phyloP scores from a whole-genome alignment of 2,329 filamentous ascomycete genomes.

The Fonsecaea erecta region DNA sequence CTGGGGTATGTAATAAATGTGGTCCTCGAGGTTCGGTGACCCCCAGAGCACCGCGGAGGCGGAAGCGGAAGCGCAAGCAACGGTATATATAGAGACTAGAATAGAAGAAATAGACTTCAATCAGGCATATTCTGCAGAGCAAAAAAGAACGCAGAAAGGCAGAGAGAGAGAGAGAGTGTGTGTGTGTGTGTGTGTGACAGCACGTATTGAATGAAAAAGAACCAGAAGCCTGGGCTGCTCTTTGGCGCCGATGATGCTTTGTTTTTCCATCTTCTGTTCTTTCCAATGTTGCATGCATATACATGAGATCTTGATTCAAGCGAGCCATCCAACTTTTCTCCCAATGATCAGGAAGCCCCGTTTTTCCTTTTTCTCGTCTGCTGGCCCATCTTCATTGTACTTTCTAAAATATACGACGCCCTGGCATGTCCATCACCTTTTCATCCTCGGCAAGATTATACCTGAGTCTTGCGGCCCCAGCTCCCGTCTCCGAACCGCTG shows the following conservation, averaged over 20 bases:
- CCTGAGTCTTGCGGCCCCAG: slow-evolving; percentile 29
- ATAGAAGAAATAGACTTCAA: too few species aligned
- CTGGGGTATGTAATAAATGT: too few species aligned
- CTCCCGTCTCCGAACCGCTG: slow-evolving; percentile 33
- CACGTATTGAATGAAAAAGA: background rate
- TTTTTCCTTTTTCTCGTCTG: too few species aligned
- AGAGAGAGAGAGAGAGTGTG: background rate
- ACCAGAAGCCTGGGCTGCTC: background rate
- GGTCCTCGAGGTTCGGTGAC: too few species aligned
- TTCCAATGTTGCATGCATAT: background rate
- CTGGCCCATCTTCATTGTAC: background rate
- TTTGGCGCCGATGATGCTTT: background rate
- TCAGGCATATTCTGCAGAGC: too few species aligned
- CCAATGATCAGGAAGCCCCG: background rate
- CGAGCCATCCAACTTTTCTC: background rate
- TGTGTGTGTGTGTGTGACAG: too few species aligned
- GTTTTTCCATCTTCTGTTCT: background rate
- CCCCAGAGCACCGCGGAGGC: too few species aligned
- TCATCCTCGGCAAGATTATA: background rate
- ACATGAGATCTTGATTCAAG: background rate
- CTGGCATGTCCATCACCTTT: background rate
- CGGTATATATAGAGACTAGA: too few species aligned
- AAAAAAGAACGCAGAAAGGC: too few species aligned
- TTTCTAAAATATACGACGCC: background rate
- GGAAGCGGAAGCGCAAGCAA: too few species aligned